These are phyloP conservation scores for Fraxinus xanthoxyloides DNA, from an alignment of 305 asterid genomes.

Conservation along the genomic window DNA sequence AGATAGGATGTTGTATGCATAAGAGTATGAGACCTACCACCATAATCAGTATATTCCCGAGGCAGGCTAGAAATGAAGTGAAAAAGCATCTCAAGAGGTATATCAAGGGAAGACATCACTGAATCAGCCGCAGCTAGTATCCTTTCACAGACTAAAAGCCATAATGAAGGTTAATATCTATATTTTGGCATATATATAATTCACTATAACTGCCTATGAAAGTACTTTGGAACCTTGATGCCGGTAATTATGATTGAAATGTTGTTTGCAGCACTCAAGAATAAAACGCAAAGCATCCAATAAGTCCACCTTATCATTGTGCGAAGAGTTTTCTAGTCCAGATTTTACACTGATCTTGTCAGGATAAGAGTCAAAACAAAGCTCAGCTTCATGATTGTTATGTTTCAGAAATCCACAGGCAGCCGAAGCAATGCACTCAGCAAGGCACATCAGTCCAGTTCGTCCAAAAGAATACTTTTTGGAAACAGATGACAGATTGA, in stretches of 20 bases:
- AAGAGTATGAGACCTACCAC: slow-evolving; percentile 46
- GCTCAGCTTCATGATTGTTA: slow-evolving; percentile 27
- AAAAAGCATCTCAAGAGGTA: slow-evolving; percentile 71
- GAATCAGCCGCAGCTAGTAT: slow-evolving; percentile 69
- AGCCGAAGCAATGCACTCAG: slow-evolving; percentile 78
- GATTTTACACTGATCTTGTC: slow-evolving; percentile 36
- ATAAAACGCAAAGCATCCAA: slow-evolving; percentile 75
- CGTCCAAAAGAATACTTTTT: slow-evolving; percentile 75
- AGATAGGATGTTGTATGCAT: slow-evolving; percentile 1
- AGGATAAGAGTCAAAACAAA: slow-evolving; percentile 26
- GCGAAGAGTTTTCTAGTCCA: slow-evolving; percentile 32
- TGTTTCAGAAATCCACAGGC: slow-evolving; percentile 50
- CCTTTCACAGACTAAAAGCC: slow-evolving; percentile 70
- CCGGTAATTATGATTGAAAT: slow-evolving; percentile 87
- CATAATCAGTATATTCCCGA: slow-evolving; percentile 76
- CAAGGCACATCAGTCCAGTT: slow-evolving; percentile 90
- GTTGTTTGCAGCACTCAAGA: slow-evolving; percentile 82
- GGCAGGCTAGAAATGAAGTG: slow-evolving; percentile 82
- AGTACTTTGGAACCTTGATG: slow-evolving; percentile 52
- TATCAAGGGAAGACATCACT: slow-evolving; percentile 55
- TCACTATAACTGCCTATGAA: slow-evolving; percentile 22
- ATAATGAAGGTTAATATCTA: slow-evolving; percentile 25
- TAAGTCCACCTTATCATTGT: slow-evolving; percentile 49
- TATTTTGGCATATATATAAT: slow-evolving; percentile 7
- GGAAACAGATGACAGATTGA: slow-evolving; percentile 56